phyloP scores from a whole-genome alignment of 1,284 basidiomycete species.

The Pseudozyma pruni region DNA sequence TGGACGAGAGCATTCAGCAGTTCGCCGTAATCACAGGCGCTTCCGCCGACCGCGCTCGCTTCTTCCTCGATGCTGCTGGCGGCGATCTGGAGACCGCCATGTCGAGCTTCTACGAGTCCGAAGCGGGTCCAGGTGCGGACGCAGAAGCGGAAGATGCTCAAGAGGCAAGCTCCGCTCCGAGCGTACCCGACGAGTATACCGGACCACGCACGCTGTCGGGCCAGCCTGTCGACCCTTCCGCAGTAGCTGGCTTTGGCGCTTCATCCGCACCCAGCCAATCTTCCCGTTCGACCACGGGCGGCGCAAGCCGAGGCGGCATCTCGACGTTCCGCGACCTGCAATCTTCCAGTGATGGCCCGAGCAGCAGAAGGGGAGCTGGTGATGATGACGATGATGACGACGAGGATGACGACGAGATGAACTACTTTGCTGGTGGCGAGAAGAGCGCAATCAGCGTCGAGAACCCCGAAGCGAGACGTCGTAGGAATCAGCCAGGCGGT shows the following conservation, averaged over 20 bases:
- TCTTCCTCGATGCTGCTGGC: conserved; percentile 67
- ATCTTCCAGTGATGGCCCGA: conserved; percentile 16
- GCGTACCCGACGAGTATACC: conserved; percentile 27
- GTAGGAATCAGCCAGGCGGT: conserved; percentile 72
- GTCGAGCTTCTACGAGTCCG: conserved; percentile 67
- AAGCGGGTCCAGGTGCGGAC: conserved; percentile 13
- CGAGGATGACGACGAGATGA: conserved; percentile 59
- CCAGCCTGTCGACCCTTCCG: conserved; percentile 54
- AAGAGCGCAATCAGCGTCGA: conserved; percentile 87
- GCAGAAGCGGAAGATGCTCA: conserved; percentile 7
- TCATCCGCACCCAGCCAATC: conserved; percentile 10
- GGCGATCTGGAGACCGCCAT: conserved; percentile 68
- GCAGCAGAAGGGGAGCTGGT: conserved; percentile 29
- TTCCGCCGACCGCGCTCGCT: conserved; percentile 64
- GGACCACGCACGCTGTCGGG: conserved; percentile 68
- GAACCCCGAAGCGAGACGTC: conserved; percentile 76
- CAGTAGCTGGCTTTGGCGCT: conserved; percentile 35
- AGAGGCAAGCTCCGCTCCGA: conserved; percentile 10
- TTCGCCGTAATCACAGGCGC: conserved; percentile 67
- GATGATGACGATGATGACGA: conserved; percentile 57
- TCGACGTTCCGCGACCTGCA: conserved; percentile 68
- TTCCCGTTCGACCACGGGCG: conserved; percentile 11
- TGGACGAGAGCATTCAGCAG: conserved; percentile 60
- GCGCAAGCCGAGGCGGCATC: conserved; percentile 54
- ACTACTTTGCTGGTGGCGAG: conserved; percentile 67